Conservation (phyloP, 140 eudicot species). For the Senecio squalidus region DNA sequence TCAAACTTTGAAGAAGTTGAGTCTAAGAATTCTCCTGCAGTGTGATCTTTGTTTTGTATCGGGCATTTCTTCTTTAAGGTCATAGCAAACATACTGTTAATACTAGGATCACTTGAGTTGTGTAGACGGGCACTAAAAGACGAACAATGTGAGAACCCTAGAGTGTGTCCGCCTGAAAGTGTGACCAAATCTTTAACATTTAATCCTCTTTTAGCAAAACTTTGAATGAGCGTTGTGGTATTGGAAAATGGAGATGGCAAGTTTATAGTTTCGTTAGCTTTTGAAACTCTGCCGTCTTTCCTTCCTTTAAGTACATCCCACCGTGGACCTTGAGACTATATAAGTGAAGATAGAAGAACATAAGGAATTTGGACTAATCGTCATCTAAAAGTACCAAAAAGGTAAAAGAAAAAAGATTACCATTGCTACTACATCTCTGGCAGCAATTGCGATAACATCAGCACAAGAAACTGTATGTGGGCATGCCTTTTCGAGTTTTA, state of each 20-base stretch:
- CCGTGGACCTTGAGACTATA: conserved; percentile 71
- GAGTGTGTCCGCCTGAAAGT: conserved; percentile 88
- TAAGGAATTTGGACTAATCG: background rate
- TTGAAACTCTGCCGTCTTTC: conserved; percentile 41
- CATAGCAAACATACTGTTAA: conserved; percentile 41
- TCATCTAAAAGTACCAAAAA: too few relatives aligned
- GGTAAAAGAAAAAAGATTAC: conserved; percentile 25
- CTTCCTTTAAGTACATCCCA: conserved; percentile 78
- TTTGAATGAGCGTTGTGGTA: conserved; percentile 51
- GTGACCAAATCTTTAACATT: conserved; percentile 62
- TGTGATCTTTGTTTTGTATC: conserved; percentile 34
- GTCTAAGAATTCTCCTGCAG: conserved; percentile 67
- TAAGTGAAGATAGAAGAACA: background rate
- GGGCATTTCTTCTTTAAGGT: conserved; percentile 54
- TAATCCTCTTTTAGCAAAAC: conserved; percentile 56
- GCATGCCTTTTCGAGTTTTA: conserved; percentile 60
- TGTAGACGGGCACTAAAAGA: conserved; percentile 54
- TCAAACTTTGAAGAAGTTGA: conserved; percentile 63
- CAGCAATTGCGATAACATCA: conserved; percentile 63
- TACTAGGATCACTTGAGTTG: conserved; percentile 41
- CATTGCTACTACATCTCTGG: conserved; percentile 62
- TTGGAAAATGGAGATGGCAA: conserved; percentile 70
- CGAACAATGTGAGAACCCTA: conserved; percentile 87
- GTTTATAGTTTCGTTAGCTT: conserved; percentile 31
- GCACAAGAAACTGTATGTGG: conserved; percentile 74